Base-by-base conservation (phyloP, 1,284 basidiomycete genomes). In the Grifola frondosa region DNA sequence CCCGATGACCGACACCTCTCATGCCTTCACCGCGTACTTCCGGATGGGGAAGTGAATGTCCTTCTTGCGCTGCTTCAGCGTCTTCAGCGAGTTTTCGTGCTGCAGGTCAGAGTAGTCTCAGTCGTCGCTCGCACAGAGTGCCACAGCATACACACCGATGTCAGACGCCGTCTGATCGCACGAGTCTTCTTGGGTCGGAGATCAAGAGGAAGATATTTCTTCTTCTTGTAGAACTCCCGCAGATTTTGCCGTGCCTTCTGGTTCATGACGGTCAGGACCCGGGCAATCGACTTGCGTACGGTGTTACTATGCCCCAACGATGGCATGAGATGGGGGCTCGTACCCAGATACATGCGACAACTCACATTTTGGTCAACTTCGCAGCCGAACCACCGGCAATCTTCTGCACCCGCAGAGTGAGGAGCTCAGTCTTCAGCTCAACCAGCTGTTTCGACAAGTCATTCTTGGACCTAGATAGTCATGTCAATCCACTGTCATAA, bases 221-320 rank as follows among this genome's bases (percentile, higher is more conserved):
- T 97, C 70, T 78, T 75, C 80, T 95, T 96, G 90, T 98, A 98
- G 78, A 88, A 92, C 73, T 98, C 95, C 54, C 92, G 91, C 58
- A 98, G 84, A 76, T 96, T 94, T 75, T 92, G 86, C 61, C 97
- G 91, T 64, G 89, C 86, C 78, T 99, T 99, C 69, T 92, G 88
- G 88, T 97, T 98, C 78, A 90, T 96, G 61, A 99, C 94, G 38
- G 97, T 99, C 74, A 98, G 74, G 56, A 99, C 96, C 51, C 97
- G 93, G 54, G 97, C 97, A 65, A 99, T 95, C 58, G 93, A 96
- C 79, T 99, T 99, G 80, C 97, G 95, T 69, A 97, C 91, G 59
- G 91, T 81, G 74, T 90, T 87, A 74, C 96, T 99, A 64, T 10
- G n/a, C n/a, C n/a, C n/a, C 20, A 35, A 30, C 9, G 4, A 24